Base-by-base conservation (phyloP, 1,284 basidiomycete genomes). In the Pyrrhoderma noxium region DNA sequence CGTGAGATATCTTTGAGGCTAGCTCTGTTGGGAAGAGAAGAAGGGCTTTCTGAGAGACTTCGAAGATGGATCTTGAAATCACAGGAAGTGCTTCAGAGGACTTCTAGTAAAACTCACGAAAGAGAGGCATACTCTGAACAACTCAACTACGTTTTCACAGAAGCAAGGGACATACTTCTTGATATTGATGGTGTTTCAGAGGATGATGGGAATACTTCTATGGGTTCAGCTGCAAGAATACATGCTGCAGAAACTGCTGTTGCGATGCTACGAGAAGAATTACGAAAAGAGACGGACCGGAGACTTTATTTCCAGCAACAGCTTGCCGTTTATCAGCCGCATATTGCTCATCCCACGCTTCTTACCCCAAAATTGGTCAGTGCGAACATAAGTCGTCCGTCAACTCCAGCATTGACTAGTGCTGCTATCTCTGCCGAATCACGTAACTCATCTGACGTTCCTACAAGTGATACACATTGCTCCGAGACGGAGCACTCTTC, bases 1-100 rank as follows among this genome's bases (percentile, higher is more conserved):
- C 69, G 86, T 42, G 90, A 93, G 62, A 76, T 89, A 1, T 72
- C 75, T 0, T 62, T 91, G 31, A 68, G 89, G 3, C 74, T 93
- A 3, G 75, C 77, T 8, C 71, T 89, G 60, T 70, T 88, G 1
- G 73, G 75, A 0, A 68, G 82, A 21, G 89, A 92, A 61, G 89
- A 91, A 62, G 67, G 70, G 34, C 59, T 84, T 0, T 67, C 71
- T 3, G 81, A 82, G 59, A 71, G 68, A 3, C 60, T 89, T 50
- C 67, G 73, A 45, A 65, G 77, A 49, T 83, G 80, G 80, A 64
- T 76, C 5, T 65, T 75, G 45, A 69, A 70, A 27, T 70, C 74
- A 3, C 70, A 70, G 39, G 81, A 85, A 56, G 60, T 62, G 3
- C 56, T 72, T 13, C 58, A 58, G 37, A 49, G 35, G 18, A 43